Evolutionary conservation across 805 yeast species (phyloP).

Genomic region (Candida oleophila): DNA sequence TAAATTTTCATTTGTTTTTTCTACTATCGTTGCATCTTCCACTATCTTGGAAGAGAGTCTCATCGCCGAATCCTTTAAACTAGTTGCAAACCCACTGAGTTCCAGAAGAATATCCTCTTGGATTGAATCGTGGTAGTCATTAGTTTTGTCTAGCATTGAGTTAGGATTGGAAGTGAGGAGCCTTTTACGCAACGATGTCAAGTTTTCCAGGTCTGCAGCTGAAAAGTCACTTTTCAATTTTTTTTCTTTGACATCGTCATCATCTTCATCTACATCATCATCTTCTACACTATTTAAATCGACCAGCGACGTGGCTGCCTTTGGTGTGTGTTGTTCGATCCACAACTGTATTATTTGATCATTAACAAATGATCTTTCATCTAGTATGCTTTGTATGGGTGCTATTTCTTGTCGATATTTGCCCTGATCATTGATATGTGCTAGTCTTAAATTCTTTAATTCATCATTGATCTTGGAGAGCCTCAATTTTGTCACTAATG

Average conservation of each 20-base stretch:
- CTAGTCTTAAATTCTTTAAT: conserved; percentile 3
- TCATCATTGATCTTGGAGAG: conserved; percentile 18
- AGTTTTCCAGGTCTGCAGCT: conserved; percentile 16
- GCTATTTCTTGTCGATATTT: neutral
- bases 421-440: neutral
- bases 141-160: conserved; percentile 17
- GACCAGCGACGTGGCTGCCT: no score
- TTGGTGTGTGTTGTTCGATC: conserved; percentile 8
- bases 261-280: conserved; percentile 5
- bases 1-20: conserved; percentile 35
- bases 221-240: neutral
- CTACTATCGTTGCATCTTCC: conserved; percentile 34
- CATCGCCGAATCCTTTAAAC: conserved; percentile 48
- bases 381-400: conserved; percentile 11
- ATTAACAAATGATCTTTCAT: conserved; percentile 21
- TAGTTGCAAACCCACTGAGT: conserved; percentile 45
- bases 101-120: conserved; percentile 53
- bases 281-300: neutral
- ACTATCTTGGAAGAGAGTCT: conserved; percentile 35
- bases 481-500: conserved; percentile 20
- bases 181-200: conserved; percentile 22
- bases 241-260: neutral
- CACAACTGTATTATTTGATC: conserved; percentile 8
- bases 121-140: conserved; percentile 39
- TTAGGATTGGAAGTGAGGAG: conserved; percentile 12